Evolutionary conservation across 225 moss, liverwort and hornwort species (phyloP), one percentile per base, ranked within the genome.

Genomic region (Bryoerythrophyllum caledonicum): DNA sequence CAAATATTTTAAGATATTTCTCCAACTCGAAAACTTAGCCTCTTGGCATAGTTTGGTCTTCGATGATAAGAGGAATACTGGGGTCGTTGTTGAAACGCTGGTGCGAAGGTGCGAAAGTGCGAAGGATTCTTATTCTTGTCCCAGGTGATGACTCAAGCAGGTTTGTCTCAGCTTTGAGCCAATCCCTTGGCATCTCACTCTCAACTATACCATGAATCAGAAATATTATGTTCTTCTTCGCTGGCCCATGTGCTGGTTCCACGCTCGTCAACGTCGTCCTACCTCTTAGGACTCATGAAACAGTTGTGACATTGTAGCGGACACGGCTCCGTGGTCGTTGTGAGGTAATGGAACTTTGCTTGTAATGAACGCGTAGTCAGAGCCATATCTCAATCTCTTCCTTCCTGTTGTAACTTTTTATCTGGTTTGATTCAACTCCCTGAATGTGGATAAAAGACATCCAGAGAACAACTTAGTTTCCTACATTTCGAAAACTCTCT

Each of bases 281-380:
- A 74, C 49, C 30, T 49, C 44, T 6, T 17, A 19, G 10, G 49
- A 15, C 67, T 68, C 80, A 76, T 16, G 68, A 80, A 0, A 7
- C 17, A 73, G 21, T 11, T 58, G 76, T 76, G 63, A 57, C 24
- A 52, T 14, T 21, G 12, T 72, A 51, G 52, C 24, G n/a, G 2
- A 64, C 80, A 83, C 63, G 76, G 25, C 76, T 73, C 58, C 49
- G 27, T 27, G 14, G 71, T 78, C 12, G 70, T 55, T 70, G 63
- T 41, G 77, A 7, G 53, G 17, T 17, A 10, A 3, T 38, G 48
- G 34, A 65, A 46, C 71, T 35, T 56, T 25, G 12, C 54, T 38
- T 55, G 24, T 65, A 27, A 20, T 25, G 65, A 38, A 41, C 17
- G 19, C 40, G 16, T 25, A 55, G 38, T 65, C 41, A 6, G 10